Conservation (phyloP, 352 stramenopile genomes). For the Pythium periplocum region DNA sequence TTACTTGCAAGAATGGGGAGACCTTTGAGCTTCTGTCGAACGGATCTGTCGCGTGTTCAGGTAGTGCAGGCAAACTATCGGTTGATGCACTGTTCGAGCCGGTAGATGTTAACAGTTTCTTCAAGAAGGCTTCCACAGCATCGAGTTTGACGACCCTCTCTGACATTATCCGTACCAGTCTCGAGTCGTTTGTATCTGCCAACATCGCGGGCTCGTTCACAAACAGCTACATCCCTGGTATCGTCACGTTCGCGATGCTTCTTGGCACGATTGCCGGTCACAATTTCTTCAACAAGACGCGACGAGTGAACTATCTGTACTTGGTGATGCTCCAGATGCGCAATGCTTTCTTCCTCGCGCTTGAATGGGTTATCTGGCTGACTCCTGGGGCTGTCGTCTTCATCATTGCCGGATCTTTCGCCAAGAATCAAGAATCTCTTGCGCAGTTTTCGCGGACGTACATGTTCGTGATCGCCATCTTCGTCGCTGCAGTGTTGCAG, state of each 20-base stretch:
- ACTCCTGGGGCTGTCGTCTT: constrained; percentile 61
- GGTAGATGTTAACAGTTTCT: not conserved
- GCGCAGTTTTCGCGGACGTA: constrained; percentile 41
- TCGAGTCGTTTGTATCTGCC: constrained; percentile 48
- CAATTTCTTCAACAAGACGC: constrained; percentile 56
- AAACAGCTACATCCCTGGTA: constrained; percentile 45
- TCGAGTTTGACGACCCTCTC: constrained; percentile 18
- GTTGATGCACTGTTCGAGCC: constrained; percentile 45
- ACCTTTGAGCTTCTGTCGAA: constrained; percentile 20
- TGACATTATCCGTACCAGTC: constrained; percentile 52
- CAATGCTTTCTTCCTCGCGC: constrained; percentile 65
- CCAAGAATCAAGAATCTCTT: constrained; percentile 30
- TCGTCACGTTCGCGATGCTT: constrained; percentile 70
- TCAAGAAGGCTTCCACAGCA: not conserved
- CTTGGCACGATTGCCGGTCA: constrained; percentile 51
- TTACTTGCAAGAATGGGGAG: no score
- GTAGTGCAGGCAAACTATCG: constrained; percentile 27
- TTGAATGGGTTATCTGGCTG: constrained; percentile 65
- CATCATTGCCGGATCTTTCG: constrained; percentile 56
- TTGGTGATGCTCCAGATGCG: constrained; percentile 55
- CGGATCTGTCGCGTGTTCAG: constrained; percentile 6
- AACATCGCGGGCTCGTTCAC: constrained; percentile 58
- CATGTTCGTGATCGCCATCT: constrained; percentile 39
- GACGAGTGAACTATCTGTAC: constrained; percentile 60
- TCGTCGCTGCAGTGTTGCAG: constrained; percentile 31